Conservation (phyloP, 805 yeast species). For the Candida ortonii region DNA sequence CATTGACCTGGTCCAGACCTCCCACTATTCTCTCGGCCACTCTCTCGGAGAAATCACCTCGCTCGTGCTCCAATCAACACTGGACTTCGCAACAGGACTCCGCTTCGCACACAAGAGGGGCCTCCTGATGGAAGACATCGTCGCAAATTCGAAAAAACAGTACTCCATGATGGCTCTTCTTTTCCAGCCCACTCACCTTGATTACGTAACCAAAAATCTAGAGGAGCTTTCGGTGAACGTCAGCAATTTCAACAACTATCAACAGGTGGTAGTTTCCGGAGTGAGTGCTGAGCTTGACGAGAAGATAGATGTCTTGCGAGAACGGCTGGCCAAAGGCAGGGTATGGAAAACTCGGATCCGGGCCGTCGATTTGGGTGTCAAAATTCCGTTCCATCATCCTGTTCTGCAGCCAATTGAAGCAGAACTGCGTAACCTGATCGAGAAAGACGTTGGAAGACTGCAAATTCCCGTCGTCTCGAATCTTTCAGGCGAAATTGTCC, state of each 20-base stretch:
- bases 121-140: constrained; percentile 29
- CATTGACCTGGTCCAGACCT: constrained; percentile 19
- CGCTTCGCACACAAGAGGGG: constrained; percentile 30
- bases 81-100: constrained; percentile 27
- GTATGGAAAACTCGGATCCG: constrained; percentile 27
- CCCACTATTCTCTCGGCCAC: constrained; percentile 33
- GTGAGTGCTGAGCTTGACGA: constrained; percentile 12
- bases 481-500: constrained; percentile 25
- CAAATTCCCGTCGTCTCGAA: constrained; percentile 31
- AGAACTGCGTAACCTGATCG: constrained; percentile 20
- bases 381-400: constrained; percentile 35
- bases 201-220: constrained; percentile 16
- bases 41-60: constrained; percentile 36
- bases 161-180: constrained; percentile 36
- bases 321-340: constrained; percentile 11
- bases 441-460: constrained; percentile 10
- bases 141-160: constrained; percentile 24
- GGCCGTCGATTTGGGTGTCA: constrained; percentile 29
- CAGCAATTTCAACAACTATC: constrained; percentile 34
- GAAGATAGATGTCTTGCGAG: constrained; percentile 15
- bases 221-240: constrained; percentile 20
- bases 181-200: constrained; percentile 25
- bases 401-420: constrained; percentile 28
- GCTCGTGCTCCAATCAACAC: constrained; percentile 27
- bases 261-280: constrained; percentile 36